Conservation (phyloP, 2,329 filamentous ascomycete genomes). For the Colletotrichum ledebouriae region DNA sequence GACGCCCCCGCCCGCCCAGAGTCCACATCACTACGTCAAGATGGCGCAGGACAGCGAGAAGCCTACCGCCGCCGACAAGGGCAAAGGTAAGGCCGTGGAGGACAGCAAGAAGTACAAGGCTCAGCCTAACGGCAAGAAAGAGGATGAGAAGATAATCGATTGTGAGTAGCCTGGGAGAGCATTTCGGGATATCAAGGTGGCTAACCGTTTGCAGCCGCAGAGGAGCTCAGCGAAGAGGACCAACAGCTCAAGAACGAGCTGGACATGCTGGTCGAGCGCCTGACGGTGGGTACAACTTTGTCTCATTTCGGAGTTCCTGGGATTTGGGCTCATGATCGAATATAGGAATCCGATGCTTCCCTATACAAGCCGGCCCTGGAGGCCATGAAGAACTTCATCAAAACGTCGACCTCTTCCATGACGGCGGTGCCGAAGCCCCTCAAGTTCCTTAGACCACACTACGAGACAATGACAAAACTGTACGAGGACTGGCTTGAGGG, state of each 20-base stretch:
- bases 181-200: conserved; percentile 43
- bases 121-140: conserved; percentile 80
- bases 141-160: conserved; percentile 71
- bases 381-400: conserved; percentile 98
- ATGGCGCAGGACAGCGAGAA: conserved; percentile 97
- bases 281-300: conserved; percentile 73
- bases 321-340: conserved; percentile 5
- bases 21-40: conserved; percentile 53
- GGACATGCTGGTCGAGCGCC: conserved; percentile 95
- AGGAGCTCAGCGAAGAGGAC: conserved; percentile 97
- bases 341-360: conserved; percentile 84
- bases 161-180: conserved; percentile 47
- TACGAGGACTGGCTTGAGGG: conserved; percentile 91
- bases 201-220: conserved; percentile 63
- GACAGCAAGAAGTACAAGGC: conserved; percentile 78
- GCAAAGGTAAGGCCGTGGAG: conserved; percentile 91
- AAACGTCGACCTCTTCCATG: conserved; percentile 99
- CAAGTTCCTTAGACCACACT: conserved; percentile 97
- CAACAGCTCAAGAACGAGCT: conserved; percentile 98
- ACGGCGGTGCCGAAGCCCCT: conserved; percentile 98
- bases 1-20: conserved; percentile 46
- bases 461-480: conserved; percentile 86
- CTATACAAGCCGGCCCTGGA: conserved; percentile 95
- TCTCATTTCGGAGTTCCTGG: neutral
- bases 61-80: conserved; percentile 89